Evolutionary conservation across 805 yeast genomes (phyloP).

Genomic region (Nakazawaea ishiwadae): DNA sequence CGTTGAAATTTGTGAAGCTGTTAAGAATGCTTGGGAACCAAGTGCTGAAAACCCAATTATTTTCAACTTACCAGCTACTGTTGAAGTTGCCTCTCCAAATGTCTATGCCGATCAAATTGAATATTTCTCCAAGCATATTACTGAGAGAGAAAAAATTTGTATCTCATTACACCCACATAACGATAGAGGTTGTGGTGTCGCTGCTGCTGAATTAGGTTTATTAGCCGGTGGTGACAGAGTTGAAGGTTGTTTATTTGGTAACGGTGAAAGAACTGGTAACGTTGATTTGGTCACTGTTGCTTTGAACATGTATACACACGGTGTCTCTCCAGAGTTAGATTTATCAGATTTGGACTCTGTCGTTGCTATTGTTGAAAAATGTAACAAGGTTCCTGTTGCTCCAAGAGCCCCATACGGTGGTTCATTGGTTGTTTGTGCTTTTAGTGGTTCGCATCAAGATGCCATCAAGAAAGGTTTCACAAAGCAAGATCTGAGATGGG

Average conservation of each 20-base stretch:
- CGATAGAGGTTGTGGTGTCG: slow-evolving; percentile 82
- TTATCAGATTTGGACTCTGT: slow-evolving; percentile 64
- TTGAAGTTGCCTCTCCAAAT: slow-evolving; percentile 72
- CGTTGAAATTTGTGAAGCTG: slow-evolving; percentile 75
- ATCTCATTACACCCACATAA: slow-evolving; percentile 74
- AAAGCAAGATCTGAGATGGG: slow-evolving; percentile 46
- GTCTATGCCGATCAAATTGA: slow-evolving; percentile 79
- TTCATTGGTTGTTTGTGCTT: slow-evolving; percentile 73
- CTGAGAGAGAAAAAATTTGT: slow-evolving; percentile 66
- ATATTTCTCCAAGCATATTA: slow-evolving; percentile 61
- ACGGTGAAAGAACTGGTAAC: slow-evolving; percentile 84
- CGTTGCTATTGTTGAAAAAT: slow-evolving; percentile 66
- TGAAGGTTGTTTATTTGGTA: slow-evolving; percentile 79
- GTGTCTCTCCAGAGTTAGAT: slow-evolving; percentile 67
- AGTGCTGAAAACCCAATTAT: slow-evolving; percentile 69
- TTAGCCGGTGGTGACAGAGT: slow-evolving; percentile 85
- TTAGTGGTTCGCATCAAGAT: slow-evolving; percentile 70
- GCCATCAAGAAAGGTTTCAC: slow-evolving; percentile 65
- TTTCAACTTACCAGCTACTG: slow-evolving; percentile 78
- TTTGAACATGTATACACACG: slow-evolving; percentile 73
- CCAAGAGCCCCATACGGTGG: slow-evolving; percentile 82
- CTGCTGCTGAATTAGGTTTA: slow-evolving; percentile 72
- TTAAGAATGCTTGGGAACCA: slow-evolving; percentile 75
- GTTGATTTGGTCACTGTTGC: slow-evolving; percentile 76
- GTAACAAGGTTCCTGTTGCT: slow-evolving; percentile 71